These are phyloP conservation scores for Gnaphalium uliginosum DNA, from an alignment of 129 eudicot genomes.

Conservation along the genomic window DNA sequence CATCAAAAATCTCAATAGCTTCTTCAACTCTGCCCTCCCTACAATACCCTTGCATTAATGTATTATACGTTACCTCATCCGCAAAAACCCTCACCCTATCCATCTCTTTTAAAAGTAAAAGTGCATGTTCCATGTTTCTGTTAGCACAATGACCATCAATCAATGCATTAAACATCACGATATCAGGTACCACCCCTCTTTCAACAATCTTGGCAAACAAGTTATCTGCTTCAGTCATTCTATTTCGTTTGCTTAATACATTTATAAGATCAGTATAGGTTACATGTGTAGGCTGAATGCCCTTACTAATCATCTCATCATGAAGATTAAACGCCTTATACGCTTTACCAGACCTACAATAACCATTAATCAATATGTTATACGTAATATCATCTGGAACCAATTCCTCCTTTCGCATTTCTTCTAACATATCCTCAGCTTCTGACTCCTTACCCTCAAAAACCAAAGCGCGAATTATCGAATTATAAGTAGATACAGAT, in stretches of 20 bases:
- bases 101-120: conserved; percentile 53
- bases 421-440: conserved; percentile 54
- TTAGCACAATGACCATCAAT: conserved; percentile 72
- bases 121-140: conserved; percentile 44
- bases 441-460: conserved; percentile 50
- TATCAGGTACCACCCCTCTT: conserved; percentile 61
- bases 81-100: conserved; percentile 45
- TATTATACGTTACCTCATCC: conserved; percentile 80
- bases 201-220: conserved; percentile 42
- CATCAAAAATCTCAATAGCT: conserved; percentile 53
- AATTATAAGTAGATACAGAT: conserved; percentile 63
- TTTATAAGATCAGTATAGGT: conserved; percentile 73
- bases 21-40: conserved; percentile 63
- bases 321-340: conserved; percentile 56
- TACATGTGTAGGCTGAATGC: conserved; percentile 54
- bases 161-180: conserved; percentile 61
- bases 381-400: conserved; percentile 61
- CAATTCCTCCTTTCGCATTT: conserved; percentile 53
- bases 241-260: conserved; percentile 51
- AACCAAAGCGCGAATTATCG: conserved; percentile 52
- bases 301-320: conserved; percentile 61
- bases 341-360: conserved; percentile 56
- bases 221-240: conserved; percentile 64
- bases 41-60: conserved; percentile 68
- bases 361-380: conserved; percentile 71